Evolutionary conservation across 83 land plant genomes (phyloP).

Genomic region (Diphasiastrum complanatum): DNA sequence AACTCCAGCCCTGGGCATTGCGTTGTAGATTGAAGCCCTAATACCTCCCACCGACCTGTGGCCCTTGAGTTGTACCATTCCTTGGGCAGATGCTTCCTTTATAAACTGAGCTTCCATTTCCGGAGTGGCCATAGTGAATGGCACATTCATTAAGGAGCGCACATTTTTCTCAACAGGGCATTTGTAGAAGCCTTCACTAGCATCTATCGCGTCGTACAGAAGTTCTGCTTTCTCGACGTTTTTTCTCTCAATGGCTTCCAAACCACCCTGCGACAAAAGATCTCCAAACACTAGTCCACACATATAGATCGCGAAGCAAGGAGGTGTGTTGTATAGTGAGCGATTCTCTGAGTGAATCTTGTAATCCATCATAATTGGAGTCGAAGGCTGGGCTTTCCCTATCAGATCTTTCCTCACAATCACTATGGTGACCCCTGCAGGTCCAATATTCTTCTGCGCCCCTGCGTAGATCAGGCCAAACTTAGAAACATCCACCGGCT

Average conservation of each 20-base stretch:
- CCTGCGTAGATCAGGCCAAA: conserved; percentile 90
- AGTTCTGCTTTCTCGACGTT: conserved; percentile 69
- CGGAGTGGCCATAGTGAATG: conserved; percentile 73
- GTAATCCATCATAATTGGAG: conserved; percentile 93
- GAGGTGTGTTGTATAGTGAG: conserved; percentile 92
- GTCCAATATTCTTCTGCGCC: conserved; percentile 95
- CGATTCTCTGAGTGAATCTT: conserved; percentile 82
- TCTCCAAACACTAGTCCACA: conserved; percentile 93
- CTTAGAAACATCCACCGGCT: conserved; percentile 84
- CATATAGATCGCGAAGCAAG: conserved; percentile 79
- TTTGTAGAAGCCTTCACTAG: conserved; percentile 64
- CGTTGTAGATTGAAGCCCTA: conserved; percentile 95
- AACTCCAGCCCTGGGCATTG: conserved; percentile 95
- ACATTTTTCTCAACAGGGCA: conserved; percentile 91
- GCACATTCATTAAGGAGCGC: conserved; percentile 94
- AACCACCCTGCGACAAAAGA: conserved; percentile 72
- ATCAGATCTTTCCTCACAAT: conserved; percentile 73
- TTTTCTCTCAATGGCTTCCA: conserved; percentile 69
- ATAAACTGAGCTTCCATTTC: conserved; percentile 82
- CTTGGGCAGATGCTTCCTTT: conserved; percentile 73
- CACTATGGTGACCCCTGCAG: conserved; percentile 86
- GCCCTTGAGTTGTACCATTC: conserved; percentile 97
- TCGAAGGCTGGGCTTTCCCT: conserved; percentile 57
- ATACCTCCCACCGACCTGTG: conserved; percentile 98
- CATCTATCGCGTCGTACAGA: conserved; percentile 79